Conservation (phyloP, 2,329 filamentous ascomycete genomes). For the Apiospora rasikravindrae region DNA sequence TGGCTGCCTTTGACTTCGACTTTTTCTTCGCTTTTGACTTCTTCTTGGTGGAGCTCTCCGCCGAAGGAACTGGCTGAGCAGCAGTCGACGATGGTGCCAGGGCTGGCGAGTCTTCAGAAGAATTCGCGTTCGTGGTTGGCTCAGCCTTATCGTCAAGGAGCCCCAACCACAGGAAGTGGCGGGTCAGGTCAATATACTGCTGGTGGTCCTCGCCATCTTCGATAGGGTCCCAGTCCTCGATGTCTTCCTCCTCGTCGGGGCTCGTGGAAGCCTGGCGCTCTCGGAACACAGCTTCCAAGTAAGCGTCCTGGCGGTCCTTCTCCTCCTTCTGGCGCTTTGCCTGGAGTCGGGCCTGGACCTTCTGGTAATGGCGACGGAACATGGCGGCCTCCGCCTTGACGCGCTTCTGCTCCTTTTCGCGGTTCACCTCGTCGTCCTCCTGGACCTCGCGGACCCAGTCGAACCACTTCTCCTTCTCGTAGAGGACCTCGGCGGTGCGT, state of each 20-base stretch:
- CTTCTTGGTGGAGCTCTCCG: slow-evolving; percentile 34
- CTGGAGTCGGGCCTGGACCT: slow-evolving; percentile 45
- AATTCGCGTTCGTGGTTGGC: slow-evolving; percentile 11
- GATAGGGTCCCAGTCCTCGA: slow-evolving; percentile 53
- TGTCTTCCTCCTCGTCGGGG: slow-evolving; percentile 39
- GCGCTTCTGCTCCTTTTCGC: slow-evolving; percentile 55
- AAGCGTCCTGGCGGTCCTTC: slow-evolving; percentile 48
- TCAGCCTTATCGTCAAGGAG: slow-evolving; percentile 28
- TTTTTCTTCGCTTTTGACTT: slow-evolving; percentile 41
- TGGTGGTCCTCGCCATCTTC: slow-evolving; percentile 52
- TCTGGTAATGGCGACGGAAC: slow-evolving; percentile 53
- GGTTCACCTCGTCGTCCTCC: slow-evolving; percentile 48
- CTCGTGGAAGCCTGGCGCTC: slow-evolving; percentile 43
- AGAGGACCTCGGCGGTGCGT: slow-evolving; percentile 48
- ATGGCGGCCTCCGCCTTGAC: slow-evolving; percentile 53
- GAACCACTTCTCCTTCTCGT: slow-evolving; percentile 53
- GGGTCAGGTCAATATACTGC: slow-evolving; percentile 50
- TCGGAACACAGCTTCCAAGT: slow-evolving; percentile 47
- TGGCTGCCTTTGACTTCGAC: slow-evolving; percentile 29
- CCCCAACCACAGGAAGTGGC: slow-evolving; percentile 50
- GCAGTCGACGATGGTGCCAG: slow-evolving; percentile 14
- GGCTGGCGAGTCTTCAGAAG: neutral
- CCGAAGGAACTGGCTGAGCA: slow-evolving; percentile 21
- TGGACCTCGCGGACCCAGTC: slow-evolving; percentile 52
- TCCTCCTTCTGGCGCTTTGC: slow-evolving; percentile 47